phyloP scores from a whole-genome alignment of 495 filamentous ascomycete species.

The Penicillium dipodomyicola region DNA sequence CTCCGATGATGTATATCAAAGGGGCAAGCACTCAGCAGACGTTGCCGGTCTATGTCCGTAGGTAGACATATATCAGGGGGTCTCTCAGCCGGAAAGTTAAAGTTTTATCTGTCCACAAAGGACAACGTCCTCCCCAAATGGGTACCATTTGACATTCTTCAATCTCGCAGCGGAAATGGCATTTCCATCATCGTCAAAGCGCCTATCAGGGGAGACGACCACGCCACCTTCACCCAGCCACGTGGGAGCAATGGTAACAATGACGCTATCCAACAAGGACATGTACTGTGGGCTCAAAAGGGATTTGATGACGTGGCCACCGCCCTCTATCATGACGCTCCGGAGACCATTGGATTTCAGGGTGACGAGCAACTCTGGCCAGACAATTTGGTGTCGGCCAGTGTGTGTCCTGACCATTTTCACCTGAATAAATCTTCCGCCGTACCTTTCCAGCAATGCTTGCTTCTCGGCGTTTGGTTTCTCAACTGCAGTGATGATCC shows the following conservation, averaged over 20 bases:
- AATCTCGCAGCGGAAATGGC: slow-evolving; percentile 57
- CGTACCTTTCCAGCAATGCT: slow-evolving; percentile 40
- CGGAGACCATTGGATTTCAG: slow-evolving; percentile 56
- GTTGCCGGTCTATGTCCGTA: neutral
- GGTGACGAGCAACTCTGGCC: slow-evolving; percentile 58
- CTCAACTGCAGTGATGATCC: slow-evolving; percentile 52
- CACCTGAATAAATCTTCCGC: slow-evolving; percentile 45
- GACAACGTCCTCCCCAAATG: slow-evolving; percentile 75
- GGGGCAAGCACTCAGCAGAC: neutral
- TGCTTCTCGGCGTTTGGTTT: slow-evolving; percentile 28
- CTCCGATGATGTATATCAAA: neutral
- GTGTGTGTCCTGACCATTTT: slow-evolving; percentile 17
- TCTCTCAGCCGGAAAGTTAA: neutral
- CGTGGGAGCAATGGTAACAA: slow-evolving; percentile 82
- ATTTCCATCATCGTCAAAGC: slow-evolving; percentile 40
- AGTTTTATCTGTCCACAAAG: slow-evolving; percentile 59
- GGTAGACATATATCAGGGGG: neutral
- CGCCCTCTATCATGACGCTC: slow-evolving; percentile 89
- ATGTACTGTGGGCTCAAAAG: slow-evolving; percentile 56
- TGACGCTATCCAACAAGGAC: slow-evolving; percentile 65
- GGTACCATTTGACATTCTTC: slow-evolving; percentile 65
- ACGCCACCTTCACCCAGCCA: slow-evolving; percentile 82
- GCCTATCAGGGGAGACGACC: slow-evolving; percentile 59
- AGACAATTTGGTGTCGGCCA: slow-evolving; percentile 43
- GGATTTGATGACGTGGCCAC: slow-evolving; percentile 73